Percentiles rank a stretch among this genome's conserved stretches.
Evolutionary conservation across 306 rosid genomes (phyloP).

Genomic region (Cucumis melo): DNA sequence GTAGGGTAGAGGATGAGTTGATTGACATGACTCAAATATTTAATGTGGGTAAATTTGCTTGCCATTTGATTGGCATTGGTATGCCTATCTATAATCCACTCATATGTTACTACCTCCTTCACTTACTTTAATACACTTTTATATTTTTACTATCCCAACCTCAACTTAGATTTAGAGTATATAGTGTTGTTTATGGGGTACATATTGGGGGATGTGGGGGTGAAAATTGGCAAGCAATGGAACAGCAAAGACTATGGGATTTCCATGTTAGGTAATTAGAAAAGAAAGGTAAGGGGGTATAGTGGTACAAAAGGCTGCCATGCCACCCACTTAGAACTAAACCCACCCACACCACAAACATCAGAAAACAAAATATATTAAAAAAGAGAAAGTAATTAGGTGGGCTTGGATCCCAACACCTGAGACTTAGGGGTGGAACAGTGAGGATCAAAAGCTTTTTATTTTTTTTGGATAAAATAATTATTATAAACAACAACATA

Average conservation of each 20-base stretch:
- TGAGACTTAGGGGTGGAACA: not conserved
- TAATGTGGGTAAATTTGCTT: not conserved
- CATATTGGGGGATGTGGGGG: not conserved
- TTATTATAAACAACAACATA: not conserved
- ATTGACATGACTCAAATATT: not conserved
- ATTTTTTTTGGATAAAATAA: too few species aligned
- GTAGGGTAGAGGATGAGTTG: not conserved
- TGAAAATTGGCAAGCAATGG: not conserved
- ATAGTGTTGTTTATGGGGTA: too few species aligned
- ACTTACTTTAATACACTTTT: too few species aligned
- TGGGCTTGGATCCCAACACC: constrained; percentile 5
- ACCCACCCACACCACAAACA: not conserved
- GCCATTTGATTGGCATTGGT: not conserved
- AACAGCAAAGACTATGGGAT: not conserved
- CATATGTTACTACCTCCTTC: too few species aligned
- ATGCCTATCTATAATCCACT: not conserved
- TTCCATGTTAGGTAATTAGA: not conserved
- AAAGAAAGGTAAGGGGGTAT: not conserved
- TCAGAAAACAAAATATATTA: too few species aligned
- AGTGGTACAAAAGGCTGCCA: constrained; percentile 7
- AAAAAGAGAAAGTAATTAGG: not conserved
- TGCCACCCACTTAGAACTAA: not conserved
- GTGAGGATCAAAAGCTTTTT: not conserved
- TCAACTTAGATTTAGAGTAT: too few species aligned
- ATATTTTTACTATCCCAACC: too few species aligned